Conservation (phyloP, 2,329 filamentous ascomycete species). For the Aspergillus caelatus region DNA sequence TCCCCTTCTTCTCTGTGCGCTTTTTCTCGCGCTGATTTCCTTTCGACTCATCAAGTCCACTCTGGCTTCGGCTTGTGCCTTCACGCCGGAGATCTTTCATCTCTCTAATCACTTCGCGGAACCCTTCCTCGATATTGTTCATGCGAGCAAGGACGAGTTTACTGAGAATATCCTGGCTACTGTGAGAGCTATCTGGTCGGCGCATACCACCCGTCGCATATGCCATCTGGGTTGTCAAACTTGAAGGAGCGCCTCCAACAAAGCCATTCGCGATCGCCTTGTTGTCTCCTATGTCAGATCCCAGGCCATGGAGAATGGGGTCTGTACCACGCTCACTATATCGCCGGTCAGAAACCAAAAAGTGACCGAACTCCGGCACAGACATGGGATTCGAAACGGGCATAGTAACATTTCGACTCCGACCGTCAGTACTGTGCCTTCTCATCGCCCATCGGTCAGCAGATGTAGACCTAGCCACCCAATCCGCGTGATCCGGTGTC, state of each 20-base stretch:
- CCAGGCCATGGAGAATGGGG: slow-evolving; percentile 72
- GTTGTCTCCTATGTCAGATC: slow-evolving; percentile 72
- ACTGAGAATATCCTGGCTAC: slow-evolving; percentile 72
- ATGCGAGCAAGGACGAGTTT: slow-evolving; percentile 84
- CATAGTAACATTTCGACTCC: slow-evolving; percentile 61
- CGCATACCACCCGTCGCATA: slow-evolving; percentile 68
- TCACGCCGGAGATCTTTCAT: slow-evolving; percentile 65
- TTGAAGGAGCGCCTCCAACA: slow-evolving; percentile 68
- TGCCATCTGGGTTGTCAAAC: slow-evolving; percentile 80
- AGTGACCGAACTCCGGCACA: slow-evolving; percentile 57
- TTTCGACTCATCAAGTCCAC: slow-evolving; percentile 30
- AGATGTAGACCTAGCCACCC: slow-evolving; percentile 42
- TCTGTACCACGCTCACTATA: slow-evolving; percentile 51
- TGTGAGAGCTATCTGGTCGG: slow-evolving; percentile 43
- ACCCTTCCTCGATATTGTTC: slow-evolving; percentile 90
- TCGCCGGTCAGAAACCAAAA: slow-evolving; percentile 52
- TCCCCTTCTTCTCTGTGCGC: slow-evolving; percentile 30
- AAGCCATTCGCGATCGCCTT: slow-evolving; percentile 63
- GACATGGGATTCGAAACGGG: slow-evolving; percentile 58
- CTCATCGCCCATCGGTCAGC: slow-evolving; percentile 48
- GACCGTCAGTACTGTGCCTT: slow-evolving; percentile 39
- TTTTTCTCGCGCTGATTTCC: slow-evolving; percentile 27
- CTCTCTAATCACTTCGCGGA: slow-evolving; percentile 82
- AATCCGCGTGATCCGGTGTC: slow-evolving; percentile 38
- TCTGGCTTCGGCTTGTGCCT: slow-evolving; percentile 35